A percentile compares a stretch with the other conserved stretches of the same genome.
phyloP scores from a whole-genome alignment of 768 basidiomycete species.

The Russula griseocarnosa region DNA sequence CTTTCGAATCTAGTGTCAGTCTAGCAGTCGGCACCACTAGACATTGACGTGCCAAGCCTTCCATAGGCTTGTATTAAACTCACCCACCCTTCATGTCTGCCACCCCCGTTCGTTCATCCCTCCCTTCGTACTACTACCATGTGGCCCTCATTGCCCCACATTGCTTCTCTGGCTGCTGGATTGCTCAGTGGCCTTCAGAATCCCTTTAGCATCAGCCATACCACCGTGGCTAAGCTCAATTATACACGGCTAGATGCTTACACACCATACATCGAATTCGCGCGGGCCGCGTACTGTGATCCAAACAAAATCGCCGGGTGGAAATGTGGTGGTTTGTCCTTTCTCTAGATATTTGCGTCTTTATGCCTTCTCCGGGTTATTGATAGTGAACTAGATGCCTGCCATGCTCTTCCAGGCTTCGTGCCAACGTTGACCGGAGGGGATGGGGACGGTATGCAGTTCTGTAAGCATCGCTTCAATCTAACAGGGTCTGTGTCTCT shows the following conservation, averaged over 20 bases:
- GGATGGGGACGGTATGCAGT: slow-evolving; percentile 46
- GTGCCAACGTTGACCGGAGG: slow-evolving; percentile 45
- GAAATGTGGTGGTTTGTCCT: slow-evolving; percentile 43
- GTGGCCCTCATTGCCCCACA: slow-evolving; percentile 2
- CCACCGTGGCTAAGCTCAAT: slow-evolving; percentile 31
- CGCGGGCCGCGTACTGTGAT: slow-evolving; percentile 53
- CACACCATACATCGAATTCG: slow-evolving; percentile 49
- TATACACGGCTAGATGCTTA: slow-evolving; percentile 37
- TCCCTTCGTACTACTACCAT: neutral
- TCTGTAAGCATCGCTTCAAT: slow-evolving; percentile 37
- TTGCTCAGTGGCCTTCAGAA: slow-evolving; percentile 1
- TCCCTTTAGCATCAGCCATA: neutral
- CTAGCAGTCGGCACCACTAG: no score
- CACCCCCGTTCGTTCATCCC: neutral
- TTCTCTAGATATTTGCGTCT: slow-evolving; percentile 5
- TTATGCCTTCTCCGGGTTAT: neutral
- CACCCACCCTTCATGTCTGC: neutral
- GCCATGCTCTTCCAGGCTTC: slow-evolving; percentile 41
- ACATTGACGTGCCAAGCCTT: no score
- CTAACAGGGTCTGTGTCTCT: neutral
- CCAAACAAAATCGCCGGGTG: slow-evolving; percentile 40
- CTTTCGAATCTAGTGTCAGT: no score
- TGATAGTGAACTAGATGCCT: slow-evolving; percentile 36
- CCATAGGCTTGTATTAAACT: neutral
- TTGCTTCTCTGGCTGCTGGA: slow-evolving; percentile 11